Evolutionary conservation across 257 asterid genomes (phyloP).

Genomic region (Solanum neorickii): DNA sequence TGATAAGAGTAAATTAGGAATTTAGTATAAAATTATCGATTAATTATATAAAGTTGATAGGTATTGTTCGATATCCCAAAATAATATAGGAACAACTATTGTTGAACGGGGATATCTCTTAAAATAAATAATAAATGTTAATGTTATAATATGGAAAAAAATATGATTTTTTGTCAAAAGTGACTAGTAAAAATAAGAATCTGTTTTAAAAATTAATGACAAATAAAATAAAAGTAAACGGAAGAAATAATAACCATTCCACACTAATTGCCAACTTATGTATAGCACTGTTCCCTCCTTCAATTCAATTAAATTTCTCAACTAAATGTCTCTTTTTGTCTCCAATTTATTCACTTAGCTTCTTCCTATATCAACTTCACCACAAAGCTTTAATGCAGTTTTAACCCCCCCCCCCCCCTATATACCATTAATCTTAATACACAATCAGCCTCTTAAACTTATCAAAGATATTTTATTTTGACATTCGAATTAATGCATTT

Average conservation of each 20-base stretch:
- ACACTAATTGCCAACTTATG: background rate
- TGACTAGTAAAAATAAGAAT: too few species aligned
- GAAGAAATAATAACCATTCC: too few species aligned
- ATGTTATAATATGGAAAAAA: too few species aligned
- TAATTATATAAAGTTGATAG: too few species aligned
- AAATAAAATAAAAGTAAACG: too few species aligned
- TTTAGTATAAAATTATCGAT: background rate
- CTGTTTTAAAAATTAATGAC: too few species aligned
- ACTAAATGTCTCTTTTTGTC: background rate
- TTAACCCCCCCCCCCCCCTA: too few species aligned
- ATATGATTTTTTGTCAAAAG: too few species aligned
- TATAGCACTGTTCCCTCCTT: background rate
- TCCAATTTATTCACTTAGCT: background rate
- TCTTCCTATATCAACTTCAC: background rate
- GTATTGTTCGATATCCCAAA: background rate
- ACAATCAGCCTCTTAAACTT: background rate
- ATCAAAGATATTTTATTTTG: too few species aligned
- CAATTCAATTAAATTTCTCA: background rate
- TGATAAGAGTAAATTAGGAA: too few species aligned
- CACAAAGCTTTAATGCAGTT: background rate
- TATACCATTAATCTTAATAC: background rate
- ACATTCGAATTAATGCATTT: too few species aligned
- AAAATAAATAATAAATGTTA: background rate
- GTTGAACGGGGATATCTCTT: background rate
- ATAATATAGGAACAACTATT: background rate